Evolutionary conservation across 1,284 basidiomycete genomes (phyloP), one percentile per base, ranked within the genome.

Genomic region (Sparassis latifolia): DNA sequence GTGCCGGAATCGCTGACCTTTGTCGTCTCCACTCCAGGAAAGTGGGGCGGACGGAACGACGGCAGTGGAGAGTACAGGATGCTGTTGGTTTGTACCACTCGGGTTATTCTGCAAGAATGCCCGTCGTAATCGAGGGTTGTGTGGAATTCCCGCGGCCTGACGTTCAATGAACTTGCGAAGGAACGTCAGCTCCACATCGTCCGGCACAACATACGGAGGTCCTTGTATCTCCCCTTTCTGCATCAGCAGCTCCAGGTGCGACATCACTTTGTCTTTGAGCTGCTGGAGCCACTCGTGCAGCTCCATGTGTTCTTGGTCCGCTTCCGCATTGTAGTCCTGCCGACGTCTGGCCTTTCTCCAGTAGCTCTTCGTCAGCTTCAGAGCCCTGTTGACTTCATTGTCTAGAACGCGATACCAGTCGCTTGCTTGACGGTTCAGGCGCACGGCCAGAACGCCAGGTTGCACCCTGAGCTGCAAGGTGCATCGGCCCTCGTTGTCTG

Each of bases 301-400:
- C 62, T 89, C 86, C 86, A 89, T 89, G 60, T 89, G 86, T 62
- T 89, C 86, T 65, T 89, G 86, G 71, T 89, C 86, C 1, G 86
- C 86, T 47, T 83, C 79, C 46, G 84, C 78, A 61, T 89, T 85
- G 69, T 89, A 89, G 67, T 89, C 86, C 67, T 89, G 86, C 53
- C 86, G 78, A 66, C 86, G 74, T 49, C 86, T 74, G 9, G 76
- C 76, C 64, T 89, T 89, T 55, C 86, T 75, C 86, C 86, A 89
- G 65, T 85, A 89, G 1, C 85, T 88, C 68, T 89, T 89, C 28
- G 86, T 89, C 55, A 87, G 72, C 66, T 89, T 89, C 59, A 89
- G 77, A 9, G 86, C 86, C 52, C 79, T 77, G 60, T 80, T 87
- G 55, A 89, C 86, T 66, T 89, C 84, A 59, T 68, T 72, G 66